These are phyloP conservation scores for Elongisporangium undulatum DNA, from an alignment of 352 stramenopile genomes.

Conservation along the genomic window DNA sequence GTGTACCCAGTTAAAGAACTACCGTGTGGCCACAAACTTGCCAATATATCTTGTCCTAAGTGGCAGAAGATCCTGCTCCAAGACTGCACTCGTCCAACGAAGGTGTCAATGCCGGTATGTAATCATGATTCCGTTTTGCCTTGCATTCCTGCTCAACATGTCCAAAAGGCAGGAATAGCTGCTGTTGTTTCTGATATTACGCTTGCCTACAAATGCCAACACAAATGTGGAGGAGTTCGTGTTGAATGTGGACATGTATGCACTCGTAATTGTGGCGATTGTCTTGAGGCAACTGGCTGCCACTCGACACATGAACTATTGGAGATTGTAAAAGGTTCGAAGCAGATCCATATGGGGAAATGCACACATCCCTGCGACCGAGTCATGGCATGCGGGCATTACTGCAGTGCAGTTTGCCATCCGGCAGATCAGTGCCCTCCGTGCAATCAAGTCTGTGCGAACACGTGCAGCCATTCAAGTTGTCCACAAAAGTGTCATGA, in stretches of 20 bases:
- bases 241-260: conserved; percentile 35
- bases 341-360: conserved; percentile 22
- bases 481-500: conserved; percentile 41
- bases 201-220: conserved; percentile 15
- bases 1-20: conserved; percentile 32
- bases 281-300: conserved; percentile 19
- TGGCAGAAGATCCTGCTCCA: conserved; percentile 11
- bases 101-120: conserved; percentile 25
- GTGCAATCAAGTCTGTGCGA: conserved; percentile 43
- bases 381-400: conserved; percentile 58
- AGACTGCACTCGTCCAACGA: conserved; percentile 17
- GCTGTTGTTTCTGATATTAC: conserved; percentile 19
- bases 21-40: conserved; percentile 47
- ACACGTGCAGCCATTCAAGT: conserved; percentile 57
- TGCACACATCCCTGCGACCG: conserved; percentile 66
- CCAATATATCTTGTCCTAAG: conserved; percentile 22
- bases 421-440: conserved; percentile 38
- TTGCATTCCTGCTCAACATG: conserved; percentile 12
- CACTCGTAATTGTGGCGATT: conserved; percentile 25
- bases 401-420: conserved; percentile 57
- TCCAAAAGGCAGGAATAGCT: conserved; percentile 14
- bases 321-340: conserved; percentile 9
- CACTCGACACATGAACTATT: conserved; percentile 15
- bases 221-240: conserved; percentile 10
- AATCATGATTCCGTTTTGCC: conserved; percentile 12